A percentile compares a stretch with the other conserved stretches of the same genome.
phyloP scores from a whole-genome alignment of 345 rosid genomes.

The Viola odorata region DNA sequence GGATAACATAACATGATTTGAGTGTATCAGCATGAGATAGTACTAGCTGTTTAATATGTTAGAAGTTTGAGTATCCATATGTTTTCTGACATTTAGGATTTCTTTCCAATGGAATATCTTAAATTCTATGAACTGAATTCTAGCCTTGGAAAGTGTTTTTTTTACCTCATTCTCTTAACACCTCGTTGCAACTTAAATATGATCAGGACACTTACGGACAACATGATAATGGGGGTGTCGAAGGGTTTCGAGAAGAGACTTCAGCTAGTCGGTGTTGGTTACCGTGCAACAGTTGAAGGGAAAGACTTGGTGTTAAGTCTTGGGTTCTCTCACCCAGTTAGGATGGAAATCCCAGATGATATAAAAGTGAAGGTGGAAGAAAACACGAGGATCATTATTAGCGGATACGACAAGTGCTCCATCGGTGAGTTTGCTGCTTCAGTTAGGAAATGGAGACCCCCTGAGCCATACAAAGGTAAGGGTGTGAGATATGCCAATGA shows the following conservation, averaged over 20 bases:
- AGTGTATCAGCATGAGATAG: not conserved
- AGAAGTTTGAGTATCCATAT: too few species aligned
- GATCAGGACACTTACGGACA: conserved; percentile 80
- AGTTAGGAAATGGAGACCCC: conserved; percentile 88
- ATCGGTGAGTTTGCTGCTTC: conserved; percentile 92
- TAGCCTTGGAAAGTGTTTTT: not conserved
- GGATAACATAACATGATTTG: not conserved
- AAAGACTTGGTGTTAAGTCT: conserved; percentile 72
- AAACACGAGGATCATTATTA: conserved; percentile 60
- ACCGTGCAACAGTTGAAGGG: conserved; percentile 78
- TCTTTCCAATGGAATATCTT: too few species aligned
- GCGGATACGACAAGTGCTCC: conserved; percentile 68
- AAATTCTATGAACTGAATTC: too few species aligned
- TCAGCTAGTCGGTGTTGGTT: conserved; percentile 82
- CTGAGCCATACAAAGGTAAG: conserved; percentile 96
- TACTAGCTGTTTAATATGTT: too few species aligned
- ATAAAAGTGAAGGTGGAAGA: conserved; percentile 82
- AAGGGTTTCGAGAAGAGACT: conserved; percentile 97
- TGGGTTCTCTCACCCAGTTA: conserved; percentile 90
- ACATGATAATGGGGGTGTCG: conserved; percentile 94
- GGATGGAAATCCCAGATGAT: conserved; percentile 72
- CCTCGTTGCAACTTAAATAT: not conserved
- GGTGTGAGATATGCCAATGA: conserved; percentile 89
- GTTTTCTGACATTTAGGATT: too few species aligned
- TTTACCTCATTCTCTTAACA: not conserved